phyloP scores from a whole-genome alignment of 2,329 filamentous ascomycete species.

The Hymenoscyphus fraxineus region DNA sequence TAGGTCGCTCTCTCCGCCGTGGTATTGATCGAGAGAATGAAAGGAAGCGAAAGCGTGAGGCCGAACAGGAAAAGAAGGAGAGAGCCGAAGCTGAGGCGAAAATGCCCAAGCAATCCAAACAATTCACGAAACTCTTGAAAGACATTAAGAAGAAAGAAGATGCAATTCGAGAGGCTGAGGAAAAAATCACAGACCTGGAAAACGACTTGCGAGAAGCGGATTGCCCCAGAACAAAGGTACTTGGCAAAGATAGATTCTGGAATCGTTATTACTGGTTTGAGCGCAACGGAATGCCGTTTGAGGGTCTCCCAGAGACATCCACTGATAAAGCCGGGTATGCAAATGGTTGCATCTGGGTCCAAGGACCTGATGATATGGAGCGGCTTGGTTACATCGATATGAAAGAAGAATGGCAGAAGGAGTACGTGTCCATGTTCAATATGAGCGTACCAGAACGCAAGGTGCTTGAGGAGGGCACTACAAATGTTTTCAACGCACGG shows the following conservation, averaged over 20 bases:
- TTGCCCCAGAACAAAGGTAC: conserved; percentile 80
- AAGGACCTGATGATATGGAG: conserved; percentile 88
- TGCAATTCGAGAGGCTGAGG: conserved; percentile 75
- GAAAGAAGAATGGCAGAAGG: conserved; percentile 62
- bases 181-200: conserved; percentile 79
- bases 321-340: conserved; percentile 85
- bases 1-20: conserved; percentile 54
- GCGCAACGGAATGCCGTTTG: conserved; percentile 95
- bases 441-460: conserved; percentile 86
- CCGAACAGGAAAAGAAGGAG: conserved; percentile 62
- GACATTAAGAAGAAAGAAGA: conserved; percentile 87
- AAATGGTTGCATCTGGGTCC: conserved; percentile 93
- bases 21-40: conserved; percentile 68
- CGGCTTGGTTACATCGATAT: conserved; percentile 82
- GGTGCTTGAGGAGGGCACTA: conserved; percentile 76
- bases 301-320: conserved; percentile 80
- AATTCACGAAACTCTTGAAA: conserved; percentile 81
- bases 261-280: conserved; percentile 99
- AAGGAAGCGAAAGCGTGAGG: conserved; percentile 71
- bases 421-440: conserved; percentile 73
- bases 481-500: conserved; percentile 68
- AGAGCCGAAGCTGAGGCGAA: conserved; percentile 57
- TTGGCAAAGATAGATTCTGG: conserved; percentile 95
- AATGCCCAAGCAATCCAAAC: conserved; percentile 73
- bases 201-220: conserved; percentile 92